These are phyloP conservation scores for Pseudoscleropodium purum DNA, from an alignment of 225 moss, liverwort and hornwort species.

Conservation along the genomic window DNA sequence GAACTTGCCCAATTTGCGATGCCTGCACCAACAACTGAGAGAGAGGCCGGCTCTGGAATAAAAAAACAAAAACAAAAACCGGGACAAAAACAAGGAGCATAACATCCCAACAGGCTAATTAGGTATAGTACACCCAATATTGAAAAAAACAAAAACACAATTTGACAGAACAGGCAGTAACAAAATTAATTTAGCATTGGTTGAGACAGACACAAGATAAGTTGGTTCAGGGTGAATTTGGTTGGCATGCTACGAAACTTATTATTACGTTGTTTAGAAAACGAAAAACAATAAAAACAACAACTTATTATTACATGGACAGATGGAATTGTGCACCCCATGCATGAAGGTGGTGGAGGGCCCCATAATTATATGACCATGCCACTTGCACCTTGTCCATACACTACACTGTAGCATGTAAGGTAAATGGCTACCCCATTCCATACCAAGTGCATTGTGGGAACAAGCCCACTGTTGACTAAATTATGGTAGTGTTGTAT, in stretches of 20 bases:
- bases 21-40: not conserved
- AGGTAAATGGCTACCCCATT: too few relatives aligned
- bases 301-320: too few relatives aligned
- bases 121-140: not conserved
- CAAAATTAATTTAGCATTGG: not conserved
- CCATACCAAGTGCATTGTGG: too few relatives aligned
- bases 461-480: too few relatives aligned
- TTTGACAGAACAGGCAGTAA: not conserved
- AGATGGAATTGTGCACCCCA: not conserved
- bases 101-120: too few relatives aligned
- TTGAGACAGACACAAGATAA: not conserved
- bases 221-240: not conserved
- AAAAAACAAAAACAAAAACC: too few relatives aligned
- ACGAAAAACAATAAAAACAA: not conserved
- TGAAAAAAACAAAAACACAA: not conserved
- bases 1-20: not conserved
- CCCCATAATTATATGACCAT: not conserved
- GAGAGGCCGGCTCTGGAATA: not conserved
- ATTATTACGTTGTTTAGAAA: too few relatives aligned
- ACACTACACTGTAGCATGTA: too few relatives aligned
- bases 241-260: not conserved
- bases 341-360: not conserved
- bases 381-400: too few relatives aligned
- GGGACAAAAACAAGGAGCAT: not conserved
- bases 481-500: too few relatives aligned